Percentiles rank a stretch among this genome's conserved stretches.
These are phyloP conservation scores for Tetrapyrgos nigripes DNA, from an alignment of 1,284 basidiomycete genomes.

Conservation along the genomic window DNA sequence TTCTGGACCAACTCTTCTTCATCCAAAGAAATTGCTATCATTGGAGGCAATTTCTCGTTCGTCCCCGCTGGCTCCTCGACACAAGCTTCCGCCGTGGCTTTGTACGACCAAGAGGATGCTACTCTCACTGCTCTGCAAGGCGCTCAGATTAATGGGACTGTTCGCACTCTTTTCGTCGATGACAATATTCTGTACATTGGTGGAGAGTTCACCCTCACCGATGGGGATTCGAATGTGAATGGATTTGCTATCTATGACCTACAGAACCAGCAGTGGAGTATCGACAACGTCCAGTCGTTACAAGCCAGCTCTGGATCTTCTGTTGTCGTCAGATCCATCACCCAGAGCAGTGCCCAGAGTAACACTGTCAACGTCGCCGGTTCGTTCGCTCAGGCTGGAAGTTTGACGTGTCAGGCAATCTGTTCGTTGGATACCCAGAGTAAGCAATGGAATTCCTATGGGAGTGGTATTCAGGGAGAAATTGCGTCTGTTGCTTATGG, in stretches of 20 bases:
- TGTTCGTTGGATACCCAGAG: slow-evolving; percentile 77
- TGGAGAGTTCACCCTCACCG: slow-evolving; percentile 72
- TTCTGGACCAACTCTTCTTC: slow-evolving; percentile 90
- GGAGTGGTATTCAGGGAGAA: slow-evolving; percentile 85
- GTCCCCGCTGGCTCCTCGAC: slow-evolving; percentile 47
- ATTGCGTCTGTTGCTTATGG: slow-evolving; percentile 83
- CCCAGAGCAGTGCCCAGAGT: slow-evolving; percentile 64
- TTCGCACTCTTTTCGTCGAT: slow-evolving; percentile 74
- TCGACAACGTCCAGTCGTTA: slow-evolving; percentile 61
- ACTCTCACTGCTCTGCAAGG: slow-evolving; percentile 66
- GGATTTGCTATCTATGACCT: slow-evolving; percentile 85
- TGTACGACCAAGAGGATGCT: slow-evolving; percentile 70
- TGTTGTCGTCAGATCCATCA: slow-evolving; percentile 80
- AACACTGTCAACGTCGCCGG: slow-evolving; percentile 85
- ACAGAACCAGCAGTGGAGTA: slow-evolving; percentile 61
- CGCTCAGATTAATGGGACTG: slow-evolving; percentile 70
- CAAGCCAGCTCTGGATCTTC: slow-evolving; percentile 57
- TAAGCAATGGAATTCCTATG: slow-evolving; percentile 83
- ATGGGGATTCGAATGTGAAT: slow-evolving; percentile 58
- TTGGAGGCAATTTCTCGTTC: slow-evolving; percentile 93
- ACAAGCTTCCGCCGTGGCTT: slow-evolving; percentile 66
- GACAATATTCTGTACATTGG: slow-evolving; percentile 78
- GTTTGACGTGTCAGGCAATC: slow-evolving; percentile 77
- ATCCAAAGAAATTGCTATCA: slow-evolving; percentile 70
- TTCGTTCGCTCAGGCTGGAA: slow-evolving; percentile 83